Evolutionary conservation across 2,329 filamentous ascomycete species (phyloP).

Genomic region (Exophiala lecanii-corni): DNA sequence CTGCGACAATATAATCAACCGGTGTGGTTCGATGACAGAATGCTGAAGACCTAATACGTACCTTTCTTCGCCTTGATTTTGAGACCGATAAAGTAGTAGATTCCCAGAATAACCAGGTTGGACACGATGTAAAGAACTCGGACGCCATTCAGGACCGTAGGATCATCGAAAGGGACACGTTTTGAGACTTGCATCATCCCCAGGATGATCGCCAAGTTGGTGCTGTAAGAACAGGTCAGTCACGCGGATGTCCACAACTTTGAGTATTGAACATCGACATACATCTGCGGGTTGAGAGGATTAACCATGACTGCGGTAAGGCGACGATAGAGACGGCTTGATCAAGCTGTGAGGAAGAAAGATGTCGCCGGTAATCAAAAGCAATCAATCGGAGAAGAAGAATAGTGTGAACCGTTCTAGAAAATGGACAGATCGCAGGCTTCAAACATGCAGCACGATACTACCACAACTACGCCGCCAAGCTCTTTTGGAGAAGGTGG

Average conservation of each 20-base stretch:
- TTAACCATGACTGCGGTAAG: background rate
- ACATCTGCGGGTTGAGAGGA: constrained; percentile 15
- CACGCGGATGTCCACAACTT: background rate
- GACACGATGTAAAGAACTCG: constrained; percentile 62
- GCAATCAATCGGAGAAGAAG: too few relatives aligned
- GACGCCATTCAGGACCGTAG: constrained; percentile 60
- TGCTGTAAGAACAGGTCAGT: constrained; percentile 51
- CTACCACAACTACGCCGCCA: too few relatives aligned
- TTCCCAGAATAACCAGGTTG: constrained; percentile 74
- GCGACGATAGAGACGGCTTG: too few relatives aligned
- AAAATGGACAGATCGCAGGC: too few relatives aligned
- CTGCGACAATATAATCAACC: constrained; percentile 54
- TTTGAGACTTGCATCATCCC: constrained; percentile 98
- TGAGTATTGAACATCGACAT: background rate
- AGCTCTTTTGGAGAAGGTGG: too few relatives aligned
- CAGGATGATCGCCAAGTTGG: constrained; percentile 91
- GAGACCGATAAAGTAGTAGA: constrained; percentile 81
- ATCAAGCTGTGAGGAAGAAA: too few relatives aligned
- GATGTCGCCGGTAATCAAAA: too few relatives aligned
- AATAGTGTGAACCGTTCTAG: too few relatives aligned
- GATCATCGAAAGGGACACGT: constrained; percentile 90
- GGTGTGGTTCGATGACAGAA: background rate
- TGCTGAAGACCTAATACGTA: constrained; percentile 42
- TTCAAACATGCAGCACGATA: too few relatives aligned
- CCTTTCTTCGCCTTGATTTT: constrained; percentile 97